Conservation (phyloP, 176 grass and related monocot genomes). For the Juncus effusus region DNA sequence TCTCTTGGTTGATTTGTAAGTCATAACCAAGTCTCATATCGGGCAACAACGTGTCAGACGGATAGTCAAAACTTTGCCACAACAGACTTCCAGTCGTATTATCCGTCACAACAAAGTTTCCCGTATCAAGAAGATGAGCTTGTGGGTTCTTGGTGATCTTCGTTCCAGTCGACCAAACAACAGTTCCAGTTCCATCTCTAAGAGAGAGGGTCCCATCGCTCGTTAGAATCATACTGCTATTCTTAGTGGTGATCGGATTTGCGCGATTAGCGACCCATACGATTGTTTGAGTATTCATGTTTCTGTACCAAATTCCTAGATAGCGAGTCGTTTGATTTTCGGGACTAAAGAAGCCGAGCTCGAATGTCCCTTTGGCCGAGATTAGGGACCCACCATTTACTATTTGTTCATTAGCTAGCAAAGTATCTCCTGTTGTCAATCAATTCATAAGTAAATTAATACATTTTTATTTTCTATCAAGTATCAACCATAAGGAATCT, state of each 20-base stretch:
- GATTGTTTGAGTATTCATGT: not conserved
- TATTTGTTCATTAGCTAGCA: not conserved
- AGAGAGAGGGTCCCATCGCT: constrained; percentile 36
- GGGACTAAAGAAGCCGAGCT: constrained; percentile 63
- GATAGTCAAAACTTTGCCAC: constrained; percentile 87
- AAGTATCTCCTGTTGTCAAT: not conserved
- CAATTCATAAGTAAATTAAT: too few species aligned
- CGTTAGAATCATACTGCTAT: constrained; percentile 26
- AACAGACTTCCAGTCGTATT: not conserved
- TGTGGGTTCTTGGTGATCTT: constrained; percentile 17
- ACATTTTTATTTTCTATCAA: too few species aligned
- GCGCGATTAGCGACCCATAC: constrained; percentile 48
- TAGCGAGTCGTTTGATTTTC: not conserved
- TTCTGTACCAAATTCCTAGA: constrained; percentile 16
- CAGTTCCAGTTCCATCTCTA: constrained; percentile 2
- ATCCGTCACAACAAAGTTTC: constrained; percentile 47
- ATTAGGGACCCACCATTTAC: constrained; percentile 36
- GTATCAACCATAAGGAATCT: too few species aligned
- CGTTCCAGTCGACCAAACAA: constrained; percentile 36
- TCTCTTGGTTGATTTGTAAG: too few species aligned
- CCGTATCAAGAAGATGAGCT: constrained; percentile 51
- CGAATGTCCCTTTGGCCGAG: constrained; percentile 35
- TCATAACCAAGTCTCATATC: constrained; percentile 58
- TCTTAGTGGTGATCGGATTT: constrained; percentile 15
- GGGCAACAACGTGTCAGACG: constrained; percentile 62